Evolutionary conservation across 148 eudicot species (phyloP), one percentile per base, ranked within the genome.

Genomic region (Rhododendron henanense): DNA sequence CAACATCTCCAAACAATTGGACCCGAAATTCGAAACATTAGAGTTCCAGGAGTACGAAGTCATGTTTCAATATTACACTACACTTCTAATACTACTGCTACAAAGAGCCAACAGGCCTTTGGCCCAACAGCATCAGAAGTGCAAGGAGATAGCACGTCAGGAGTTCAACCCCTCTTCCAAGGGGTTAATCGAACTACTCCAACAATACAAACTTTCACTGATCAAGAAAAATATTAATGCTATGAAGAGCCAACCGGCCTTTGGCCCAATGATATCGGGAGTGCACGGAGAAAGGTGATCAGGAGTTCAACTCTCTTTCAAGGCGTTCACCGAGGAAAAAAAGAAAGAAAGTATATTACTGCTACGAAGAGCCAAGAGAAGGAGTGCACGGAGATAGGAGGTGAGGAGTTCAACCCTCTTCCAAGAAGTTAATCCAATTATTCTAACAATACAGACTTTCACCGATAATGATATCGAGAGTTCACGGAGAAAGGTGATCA

Each of bases 1-100:
- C 48, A 75, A 76, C 50, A 83, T 31, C 39, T 82, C 88, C 39
- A 28, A 55, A 9, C 33, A 55, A 78, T 83, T 59, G 31, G 85
- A 81, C 28, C 33, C 83, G 51, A 88, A 57, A 48, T 74, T 71
- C 1, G 81, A 33, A 80, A 33, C 44, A 18, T 63, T 83, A 31
- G 82, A 35, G 11, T 81, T 41, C 75, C 84, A 87, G 48, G 84
- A 76, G 83, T 81, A 53, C 61, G 77, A 87, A 77, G 77, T 78
- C 89, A 85, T 88, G 5, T 45, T 87, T 75, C 50, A 86, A 73
- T 69, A 28, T 28, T 15, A 69, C 15, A 69, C 35, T 69, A 28
- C 15, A 25, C 75, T 69, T 69, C 37, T 11, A 69, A 13, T 69
- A 69, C 11, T 69, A 69, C 75, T 10, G 5, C 75, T 69, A 6